A percentile compares a stretch with the other conserved stretches of the same genome.
Conservation (phyloP, 1,284 basidiomycete genomes). For the Hypsizygus ulmarius region DNA sequence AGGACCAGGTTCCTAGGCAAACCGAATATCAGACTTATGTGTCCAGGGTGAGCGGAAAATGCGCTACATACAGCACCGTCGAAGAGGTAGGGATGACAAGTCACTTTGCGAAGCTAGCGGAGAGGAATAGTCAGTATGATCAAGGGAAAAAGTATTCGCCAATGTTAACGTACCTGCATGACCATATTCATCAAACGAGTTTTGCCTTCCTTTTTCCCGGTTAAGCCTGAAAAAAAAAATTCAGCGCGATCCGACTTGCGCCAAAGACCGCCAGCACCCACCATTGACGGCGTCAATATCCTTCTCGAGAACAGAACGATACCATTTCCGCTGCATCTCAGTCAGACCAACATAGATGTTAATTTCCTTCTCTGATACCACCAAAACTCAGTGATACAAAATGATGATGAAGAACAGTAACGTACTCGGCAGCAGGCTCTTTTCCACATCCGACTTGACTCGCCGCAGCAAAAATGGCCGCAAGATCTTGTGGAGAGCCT, state of each 20-base stretch:
- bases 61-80: constrained; percentile 70
- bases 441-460: constrained; percentile 98
- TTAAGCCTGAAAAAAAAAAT: constrained; percentile 51
- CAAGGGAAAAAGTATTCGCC: neutral
- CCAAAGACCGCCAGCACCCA: constrained; percentile 22
- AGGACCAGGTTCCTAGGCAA: constrained; percentile 84
- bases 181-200: constrained; percentile 98
- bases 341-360: constrained; percentile 98
- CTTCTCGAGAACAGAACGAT: constrained; percentile 93
- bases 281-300: constrained; percentile 99
- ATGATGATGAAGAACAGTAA: constrained; percentile 13
- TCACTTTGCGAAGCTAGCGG: constrained; percentile 70
- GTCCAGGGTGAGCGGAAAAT: neutral
- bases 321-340: constrained; percentile 99
- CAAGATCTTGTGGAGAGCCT: constrained; percentile 96
- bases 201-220: constrained; percentile 98
- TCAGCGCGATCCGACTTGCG: neutral
- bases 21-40: neutral
- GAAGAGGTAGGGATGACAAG: constrained; percentile 84
- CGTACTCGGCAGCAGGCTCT: constrained; percentile 88
- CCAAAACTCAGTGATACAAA: constrained; percentile 11
- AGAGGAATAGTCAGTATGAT: neutral
- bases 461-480: constrained; percentile 92
- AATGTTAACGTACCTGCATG: constrained; percentile 77
- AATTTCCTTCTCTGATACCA: constrained; percentile 86